These are phyloP conservation scores for Candida lessepsii DNA, from an alignment of 805 yeast species.

Conservation along the genomic window DNA sequence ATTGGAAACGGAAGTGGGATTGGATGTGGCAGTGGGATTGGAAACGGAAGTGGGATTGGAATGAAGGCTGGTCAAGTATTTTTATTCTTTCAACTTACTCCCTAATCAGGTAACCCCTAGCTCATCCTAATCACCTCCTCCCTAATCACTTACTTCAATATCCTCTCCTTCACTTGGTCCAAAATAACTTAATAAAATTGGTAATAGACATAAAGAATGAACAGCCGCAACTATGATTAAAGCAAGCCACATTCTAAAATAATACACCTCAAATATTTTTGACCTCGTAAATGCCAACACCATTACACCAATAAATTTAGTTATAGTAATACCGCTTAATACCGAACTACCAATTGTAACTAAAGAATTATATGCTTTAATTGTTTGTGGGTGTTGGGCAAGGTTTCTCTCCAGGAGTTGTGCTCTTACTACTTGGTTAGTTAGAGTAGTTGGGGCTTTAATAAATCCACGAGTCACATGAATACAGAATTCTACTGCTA, in stretches of 20 bases:
- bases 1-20: no score
- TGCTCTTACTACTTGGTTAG: conserved; percentile 4
- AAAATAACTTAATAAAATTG: conserved; percentile 60
- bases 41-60: no score
- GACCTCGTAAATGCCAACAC: conserved; percentile 87
- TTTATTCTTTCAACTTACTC: no score
- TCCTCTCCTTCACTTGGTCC: conserved; percentile 13
- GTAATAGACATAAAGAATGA: conserved; percentile 78
- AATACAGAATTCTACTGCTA: conserved; percentile 90
- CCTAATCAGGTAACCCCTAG: no score
- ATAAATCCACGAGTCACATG: conserved; percentile 83
- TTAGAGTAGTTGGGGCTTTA: conserved; percentile 17
- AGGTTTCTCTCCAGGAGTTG: conserved; percentile 1
- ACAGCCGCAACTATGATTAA: conserved; percentile 72
- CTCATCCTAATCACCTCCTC: background rate
- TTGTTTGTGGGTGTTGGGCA: conserved; percentile 11
- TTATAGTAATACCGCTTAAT: conserved; percentile 83
- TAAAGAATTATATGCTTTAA: conserved; percentile 57
- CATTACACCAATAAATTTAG: conserved; percentile 83
- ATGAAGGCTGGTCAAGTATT: no score
- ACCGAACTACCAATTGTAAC: conserved; percentile 86
- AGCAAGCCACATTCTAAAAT: conserved; percentile 92
- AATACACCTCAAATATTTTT: conserved; percentile 85
- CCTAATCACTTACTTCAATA: no score
- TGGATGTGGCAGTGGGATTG: no score